Percentiles rank a stretch among this genome's conserved stretches.
Evolutionary conservation across 1,284 basidiomycete genomes (phyloP).

Genomic region (Thelephora terrestris): DNA sequence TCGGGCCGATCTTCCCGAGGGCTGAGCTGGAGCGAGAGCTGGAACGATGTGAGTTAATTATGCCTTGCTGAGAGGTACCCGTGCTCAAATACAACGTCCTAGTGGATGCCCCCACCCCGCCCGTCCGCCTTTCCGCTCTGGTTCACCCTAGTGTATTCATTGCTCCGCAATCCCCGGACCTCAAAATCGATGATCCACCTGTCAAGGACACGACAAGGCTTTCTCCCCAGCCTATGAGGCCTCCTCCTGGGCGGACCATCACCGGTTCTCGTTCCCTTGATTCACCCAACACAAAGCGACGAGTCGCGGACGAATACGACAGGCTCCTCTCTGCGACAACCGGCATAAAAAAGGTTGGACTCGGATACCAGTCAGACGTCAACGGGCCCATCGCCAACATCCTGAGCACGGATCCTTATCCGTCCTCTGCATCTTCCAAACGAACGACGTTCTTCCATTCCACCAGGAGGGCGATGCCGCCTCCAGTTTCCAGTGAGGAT

Average conservation of each 20-base stretch:
- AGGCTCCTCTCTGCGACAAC: conserved; percentile 65
- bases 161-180: conserved; percentile 25
- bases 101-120: conserved; percentile 30
- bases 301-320: conserved; percentile 62
- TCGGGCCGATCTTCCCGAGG: conserved; percentile 56
- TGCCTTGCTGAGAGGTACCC: background rate
- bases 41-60: conserved; percentile 36
- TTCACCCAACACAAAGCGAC: conserved; percentile 41
- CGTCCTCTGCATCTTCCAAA: conserved; percentile 18
- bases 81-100: conserved; percentile 2
- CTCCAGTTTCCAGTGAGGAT: conserved; percentile 58
- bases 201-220: conserved; percentile 40
- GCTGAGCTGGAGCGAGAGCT: conserved; percentile 52
- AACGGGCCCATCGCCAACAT: conserved; percentile 25
- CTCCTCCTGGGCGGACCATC: conserved; percentile 42
- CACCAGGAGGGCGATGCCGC: conserved; percentile 45
- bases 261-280: conserved; percentile 24
- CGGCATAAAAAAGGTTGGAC: conserved; percentile 62
- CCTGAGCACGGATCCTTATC: conserved; percentile 1
- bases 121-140: conserved; percentile 47
- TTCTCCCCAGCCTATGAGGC: conserved; percentile 51
- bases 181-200: background rate
- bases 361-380: conserved; percentile 65
- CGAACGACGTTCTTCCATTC: conserved; percentile 42
- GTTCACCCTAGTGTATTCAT: conserved; percentile 61